Conservation (phyloP, 345 rosid species). For the Laguncularia racemosa region DNA sequence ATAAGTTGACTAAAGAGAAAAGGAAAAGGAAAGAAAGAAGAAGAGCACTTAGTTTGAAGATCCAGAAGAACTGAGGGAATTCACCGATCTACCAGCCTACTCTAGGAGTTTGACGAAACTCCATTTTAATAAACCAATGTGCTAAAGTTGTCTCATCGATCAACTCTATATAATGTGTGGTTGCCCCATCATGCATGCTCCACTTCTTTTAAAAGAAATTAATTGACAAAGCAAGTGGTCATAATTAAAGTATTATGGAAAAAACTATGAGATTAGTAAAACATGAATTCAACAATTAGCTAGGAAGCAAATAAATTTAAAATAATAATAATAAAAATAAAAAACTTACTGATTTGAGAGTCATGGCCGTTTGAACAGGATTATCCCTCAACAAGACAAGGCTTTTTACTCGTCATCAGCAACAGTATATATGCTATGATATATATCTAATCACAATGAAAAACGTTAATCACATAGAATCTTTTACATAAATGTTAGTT, state of each 20-base stretch:
- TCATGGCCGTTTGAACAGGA: no score
- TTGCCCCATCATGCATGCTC: conserved; percentile 97
- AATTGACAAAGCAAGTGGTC: neutral
- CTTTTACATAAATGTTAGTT: no score
- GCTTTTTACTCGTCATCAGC: no score
- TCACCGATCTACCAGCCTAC: conserved; percentile 85
- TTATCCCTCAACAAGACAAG: no score
- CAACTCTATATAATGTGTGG: conserved; percentile 84
- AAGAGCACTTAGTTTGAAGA: neutral
- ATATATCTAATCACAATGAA: no score
- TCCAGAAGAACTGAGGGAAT: neutral
- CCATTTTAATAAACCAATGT: conserved; percentile 66
- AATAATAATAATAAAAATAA: no score
- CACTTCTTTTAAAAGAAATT: conserved; percentile 47
- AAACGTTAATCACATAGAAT: no score
- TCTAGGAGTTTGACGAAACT: conserved; percentile 78
- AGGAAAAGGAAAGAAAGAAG: neutral
- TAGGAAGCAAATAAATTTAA: no score
- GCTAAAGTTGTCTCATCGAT: conserved; percentile 96
- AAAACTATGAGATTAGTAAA: neutral
- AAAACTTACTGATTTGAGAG: no score
- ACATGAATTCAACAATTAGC: no score
- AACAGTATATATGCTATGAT: no score
- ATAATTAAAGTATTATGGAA: neutral
- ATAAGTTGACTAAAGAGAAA: neutral